Conservation (phyloP, 2,329 filamentous ascomycete species). For the Aspergillus ochraceus region DNA sequence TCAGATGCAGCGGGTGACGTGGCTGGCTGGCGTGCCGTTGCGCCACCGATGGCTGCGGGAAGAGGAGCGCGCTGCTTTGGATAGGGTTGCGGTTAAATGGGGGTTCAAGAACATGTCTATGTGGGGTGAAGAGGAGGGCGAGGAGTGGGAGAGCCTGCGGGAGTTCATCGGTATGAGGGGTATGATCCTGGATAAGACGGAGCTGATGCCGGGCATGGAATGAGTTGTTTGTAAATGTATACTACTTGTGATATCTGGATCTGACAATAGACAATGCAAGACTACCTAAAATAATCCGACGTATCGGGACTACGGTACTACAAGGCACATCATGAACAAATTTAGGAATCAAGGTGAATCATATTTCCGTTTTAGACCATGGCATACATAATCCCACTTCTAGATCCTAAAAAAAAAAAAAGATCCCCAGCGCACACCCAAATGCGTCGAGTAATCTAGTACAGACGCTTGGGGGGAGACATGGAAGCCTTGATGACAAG, state of each 20-base stretch:
- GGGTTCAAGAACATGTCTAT: conserved; percentile 80
- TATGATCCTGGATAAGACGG: conserved; percentile 87
- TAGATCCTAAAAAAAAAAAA: conserved; percentile 20
- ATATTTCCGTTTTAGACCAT: conserved; percentile 34
- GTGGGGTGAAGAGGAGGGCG: conserved; percentile 85
- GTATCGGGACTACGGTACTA: not conserved
- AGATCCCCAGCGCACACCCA: conserved; percentile 23
- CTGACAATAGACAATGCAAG: not conserved
- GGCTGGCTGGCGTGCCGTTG: conserved; percentile 78
- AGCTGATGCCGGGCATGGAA: conserved; percentile 92
- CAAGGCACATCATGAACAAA: not conserved
- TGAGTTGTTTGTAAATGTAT: conserved; percentile 35
- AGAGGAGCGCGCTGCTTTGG: conserved; percentile 83
- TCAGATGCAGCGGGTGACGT: conserved; percentile 91
- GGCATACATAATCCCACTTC: conserved; percentile 29
- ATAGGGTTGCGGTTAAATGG: conserved; percentile 84
- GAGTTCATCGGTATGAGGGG: conserved; percentile 80
- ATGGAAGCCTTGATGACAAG: conserved; percentile 99
- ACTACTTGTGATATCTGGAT: not conserved
- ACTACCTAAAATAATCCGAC: not conserved
- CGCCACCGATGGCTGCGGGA: conserved; percentile 83
- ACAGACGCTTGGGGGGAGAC: conserved; percentile 96
- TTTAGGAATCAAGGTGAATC: conserved; percentile 33
- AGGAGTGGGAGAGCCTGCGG: conserved; percentile 82
- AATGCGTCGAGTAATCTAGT: conserved; percentile 61